Percentiles rank a stretch among this genome's conserved stretches.
These are phyloP conservation scores for Rhizophagus sp. DNA, from an alignment of 192 early-diverging fungal genomes.

Conservation along the genomic window DNA sequence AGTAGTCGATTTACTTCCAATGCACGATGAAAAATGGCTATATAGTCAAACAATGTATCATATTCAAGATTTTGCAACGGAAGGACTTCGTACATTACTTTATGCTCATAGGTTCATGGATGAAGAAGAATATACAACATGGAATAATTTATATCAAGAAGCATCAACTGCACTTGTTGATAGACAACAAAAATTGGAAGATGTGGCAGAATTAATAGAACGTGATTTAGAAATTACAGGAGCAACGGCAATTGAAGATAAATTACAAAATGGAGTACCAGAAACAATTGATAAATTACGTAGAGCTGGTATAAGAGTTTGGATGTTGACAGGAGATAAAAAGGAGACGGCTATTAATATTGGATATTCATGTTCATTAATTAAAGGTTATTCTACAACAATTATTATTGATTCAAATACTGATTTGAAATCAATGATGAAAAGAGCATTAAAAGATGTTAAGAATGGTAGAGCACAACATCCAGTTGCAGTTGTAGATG, in stretches of 20 bases:
- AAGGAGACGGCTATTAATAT: constrained; percentile 92
- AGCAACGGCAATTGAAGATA: constrained; percentile 89
- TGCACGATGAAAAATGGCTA: constrained; percentile 50
- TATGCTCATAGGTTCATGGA: constrained; percentile 70
- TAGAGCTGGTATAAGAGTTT: constrained; percentile 77
- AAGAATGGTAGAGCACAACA: constrained; percentile 39
- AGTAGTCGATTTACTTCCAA: constrained; percentile 33
- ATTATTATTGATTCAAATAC: constrained; percentile 48
- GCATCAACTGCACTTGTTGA: constrained; percentile 69
- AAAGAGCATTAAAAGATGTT: constrained; percentile 40
- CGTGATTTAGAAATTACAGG: constrained; percentile 73
- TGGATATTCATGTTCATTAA: constrained; percentile 73
- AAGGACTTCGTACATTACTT: constrained; percentile 82
- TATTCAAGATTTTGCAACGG: constrained; percentile 70
- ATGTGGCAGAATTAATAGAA: constrained; percentile 76
- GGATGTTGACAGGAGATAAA: constrained; percentile 94
- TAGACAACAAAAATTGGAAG: constrained; percentile 54
- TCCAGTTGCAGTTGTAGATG: constrained; percentile 51
- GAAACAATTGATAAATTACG: constrained; percentile 80
- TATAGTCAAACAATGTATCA: constrained; percentile 61
- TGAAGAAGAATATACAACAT: constrained; percentile 65
- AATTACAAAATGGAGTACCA: constrained; percentile 83
- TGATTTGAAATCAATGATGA: constrained; percentile 38
- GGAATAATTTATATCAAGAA: constrained; percentile 64
- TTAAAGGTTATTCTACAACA: constrained; percentile 50